Evolutionary conservation across 495 filamentous ascomycete species (phyloP).

Genomic region (Tuber calosporum): DNA sequence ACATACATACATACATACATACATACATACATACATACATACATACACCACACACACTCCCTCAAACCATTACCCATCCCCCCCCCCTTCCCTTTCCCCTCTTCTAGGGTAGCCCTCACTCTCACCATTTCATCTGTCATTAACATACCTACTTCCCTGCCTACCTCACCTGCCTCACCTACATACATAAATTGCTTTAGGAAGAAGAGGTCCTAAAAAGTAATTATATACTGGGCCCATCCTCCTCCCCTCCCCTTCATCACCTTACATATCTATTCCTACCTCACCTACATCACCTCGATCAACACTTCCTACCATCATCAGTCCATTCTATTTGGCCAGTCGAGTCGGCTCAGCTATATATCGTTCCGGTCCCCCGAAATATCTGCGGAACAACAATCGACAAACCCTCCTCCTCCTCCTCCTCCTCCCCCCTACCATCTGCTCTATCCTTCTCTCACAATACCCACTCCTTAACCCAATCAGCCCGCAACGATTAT

Average conservation of each 20-base stretch:
- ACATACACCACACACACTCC: neutral
- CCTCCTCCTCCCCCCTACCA: neutral
- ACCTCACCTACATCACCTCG: slow-evolving; percentile 1
- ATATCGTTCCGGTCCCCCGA: neutral
- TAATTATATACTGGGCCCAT: slow-evolving; percentile 4
- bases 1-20: neutral
- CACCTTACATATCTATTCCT: neutral
- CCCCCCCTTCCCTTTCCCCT: neutral
- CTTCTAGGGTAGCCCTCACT: neutral
- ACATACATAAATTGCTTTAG: neutral
- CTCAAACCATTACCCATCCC: neutral
- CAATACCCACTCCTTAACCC: slow-evolving; percentile 1
- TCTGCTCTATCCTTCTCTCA: neutral
- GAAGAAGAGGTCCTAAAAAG: slow-evolving; percentile 1
- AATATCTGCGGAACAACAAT: neutral
- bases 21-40: neutral
- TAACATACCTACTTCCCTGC: neutral
- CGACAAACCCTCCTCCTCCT: neutral
- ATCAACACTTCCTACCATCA: neutral
- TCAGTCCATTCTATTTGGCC: neutral
- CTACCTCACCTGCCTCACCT: neutral
- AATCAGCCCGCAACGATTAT: slow-evolving; percentile 5
- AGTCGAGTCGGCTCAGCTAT: neutral
- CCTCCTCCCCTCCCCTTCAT: neutral
- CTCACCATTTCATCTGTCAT: neutral